Evolutionary conservation across 164 flowering plant species (phyloP).

Genomic region (Magnolia changhungtana): DNA sequence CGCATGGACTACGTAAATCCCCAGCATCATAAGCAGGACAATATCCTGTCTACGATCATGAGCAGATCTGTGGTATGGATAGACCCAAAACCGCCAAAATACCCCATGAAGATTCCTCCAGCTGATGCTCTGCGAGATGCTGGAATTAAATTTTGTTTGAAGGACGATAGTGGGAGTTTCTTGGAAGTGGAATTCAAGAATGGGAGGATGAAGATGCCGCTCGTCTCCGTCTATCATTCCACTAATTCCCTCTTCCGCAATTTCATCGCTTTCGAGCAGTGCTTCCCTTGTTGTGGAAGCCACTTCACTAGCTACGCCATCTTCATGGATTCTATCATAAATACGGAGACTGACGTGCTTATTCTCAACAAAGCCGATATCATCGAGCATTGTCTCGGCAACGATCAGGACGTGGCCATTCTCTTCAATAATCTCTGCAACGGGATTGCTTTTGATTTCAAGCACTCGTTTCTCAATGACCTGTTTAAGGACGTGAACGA

Average conservation of each 20-base stretch:
- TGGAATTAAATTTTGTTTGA: not conserved
- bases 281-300: too few relatives aligned
- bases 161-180: not conserved
- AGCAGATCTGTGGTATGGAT: not conserved
- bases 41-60: not conserved
- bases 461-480: not conserved
- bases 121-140: not conserved
- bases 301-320: not conserved
- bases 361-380: not conserved
- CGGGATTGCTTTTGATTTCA: not conserved
- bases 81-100: not conserved
- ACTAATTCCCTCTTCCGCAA: not conserved
- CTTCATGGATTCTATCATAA: not conserved
- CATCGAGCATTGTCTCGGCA: not conserved
- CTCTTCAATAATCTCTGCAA: not conserved
- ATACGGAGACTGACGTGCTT: not conserved
- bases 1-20: too few relatives aligned
- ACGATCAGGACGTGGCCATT: not conserved
- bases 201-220: not conserved
- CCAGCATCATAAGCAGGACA: not conserved
- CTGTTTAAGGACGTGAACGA: not conserved
- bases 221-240: not conserved
- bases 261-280: not conserved
- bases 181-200: not conserved
- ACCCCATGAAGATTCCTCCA: not conserved